Evolutionary conservation across 106 monocot genomes (phyloP), one percentile per base, ranked within the genome.

Genomic region (Acorus gramineus): DNA sequence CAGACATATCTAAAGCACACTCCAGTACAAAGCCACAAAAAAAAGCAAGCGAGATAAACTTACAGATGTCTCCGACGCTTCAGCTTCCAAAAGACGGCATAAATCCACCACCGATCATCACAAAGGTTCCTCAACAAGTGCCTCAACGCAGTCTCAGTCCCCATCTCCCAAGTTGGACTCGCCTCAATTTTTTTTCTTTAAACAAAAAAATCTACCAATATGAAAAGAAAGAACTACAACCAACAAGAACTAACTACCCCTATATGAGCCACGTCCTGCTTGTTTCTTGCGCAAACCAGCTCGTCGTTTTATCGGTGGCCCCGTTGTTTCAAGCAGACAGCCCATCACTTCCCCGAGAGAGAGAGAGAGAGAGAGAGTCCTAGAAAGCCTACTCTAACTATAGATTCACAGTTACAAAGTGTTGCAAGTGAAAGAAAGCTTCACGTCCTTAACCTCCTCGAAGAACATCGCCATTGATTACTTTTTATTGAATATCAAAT

Each of bases 1-100:
- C 4, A 66, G 56, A 49, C 4, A 62, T 51, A 28, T 28, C 28
- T 28, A 28, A 28, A 28, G 28, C 28, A 28, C 28, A 28, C 28
- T 28, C 28, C 28, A 28, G 28, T 28, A 28, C 28, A 28, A 28
- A 28, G 28, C 28, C 28, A 28, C 28, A 6, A 63, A 43, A 44
- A 53, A 44, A 67, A 4, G 4, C 5, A 2, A 7, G 4, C 2
- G 43, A 12, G 28, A 58, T 5, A 9, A 68, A 62, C 84, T 76
- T 80, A 89, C 89, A 59, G 61, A 28, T 55, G 56, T 53, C 14
- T 64, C 46, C 42, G 49, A 44, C 68, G 51, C 10, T 67, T 58
- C 8, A 84, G 68, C 68, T 77, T 87, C 92, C 92, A 92, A 57
- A 87, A 73, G 4, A 92, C 73, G 12, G 80, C 86, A 80, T 87